Evolutionary conservation across 805 yeast species (phyloP).

Genomic region (Pichia manshurica): DNA sequence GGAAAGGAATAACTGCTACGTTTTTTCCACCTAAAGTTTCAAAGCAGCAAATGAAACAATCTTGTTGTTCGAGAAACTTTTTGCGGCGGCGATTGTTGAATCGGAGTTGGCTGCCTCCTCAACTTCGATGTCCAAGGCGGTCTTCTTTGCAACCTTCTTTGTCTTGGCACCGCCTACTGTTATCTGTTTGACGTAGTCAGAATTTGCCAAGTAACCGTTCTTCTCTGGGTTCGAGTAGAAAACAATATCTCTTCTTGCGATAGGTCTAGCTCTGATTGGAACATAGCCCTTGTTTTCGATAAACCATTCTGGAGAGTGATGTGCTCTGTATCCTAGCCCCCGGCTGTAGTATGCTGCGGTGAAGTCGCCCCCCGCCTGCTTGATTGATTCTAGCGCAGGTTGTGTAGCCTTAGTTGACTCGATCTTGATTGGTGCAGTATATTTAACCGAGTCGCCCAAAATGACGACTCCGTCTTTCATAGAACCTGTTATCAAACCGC

Average conservation of each 20-base stretch:
- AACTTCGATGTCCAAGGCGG: constrained; percentile 22
- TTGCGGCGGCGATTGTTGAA: background rate
- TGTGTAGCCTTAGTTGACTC: constrained; percentile 80
- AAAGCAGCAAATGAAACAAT: constrained; percentile 24
- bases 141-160: constrained; percentile 15
- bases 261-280: constrained; percentile 84
- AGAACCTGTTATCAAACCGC: constrained; percentile 67
- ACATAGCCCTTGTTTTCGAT: constrained; percentile 66
- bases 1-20: too few relatives aligned
- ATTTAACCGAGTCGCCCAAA: constrained; percentile 57
- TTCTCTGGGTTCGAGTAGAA: constrained; percentile 66
- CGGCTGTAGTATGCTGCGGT: constrained; percentile 66
- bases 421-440: constrained; percentile 58
- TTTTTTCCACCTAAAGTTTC: constrained; percentile 16
- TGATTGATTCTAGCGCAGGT: constrained; percentile 69
- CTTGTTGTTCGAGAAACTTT: constrained; percentile 20
- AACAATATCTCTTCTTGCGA: constrained; percentile 69
- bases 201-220: constrained; percentile 61
- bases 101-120: constrained; percentile 14
- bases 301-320: constrained; percentile 68
- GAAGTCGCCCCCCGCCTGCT: constrained; percentile 65
- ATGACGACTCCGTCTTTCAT: constrained; percentile 77
- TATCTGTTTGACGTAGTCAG: constrained; percentile 34
- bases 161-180: constrained; percentile 18
- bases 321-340: constrained; percentile 62